phyloP scores from a whole-genome alignment of 2,329 filamentous ascomycete genomes.

The Fragosphaeria purpurea region DNA sequence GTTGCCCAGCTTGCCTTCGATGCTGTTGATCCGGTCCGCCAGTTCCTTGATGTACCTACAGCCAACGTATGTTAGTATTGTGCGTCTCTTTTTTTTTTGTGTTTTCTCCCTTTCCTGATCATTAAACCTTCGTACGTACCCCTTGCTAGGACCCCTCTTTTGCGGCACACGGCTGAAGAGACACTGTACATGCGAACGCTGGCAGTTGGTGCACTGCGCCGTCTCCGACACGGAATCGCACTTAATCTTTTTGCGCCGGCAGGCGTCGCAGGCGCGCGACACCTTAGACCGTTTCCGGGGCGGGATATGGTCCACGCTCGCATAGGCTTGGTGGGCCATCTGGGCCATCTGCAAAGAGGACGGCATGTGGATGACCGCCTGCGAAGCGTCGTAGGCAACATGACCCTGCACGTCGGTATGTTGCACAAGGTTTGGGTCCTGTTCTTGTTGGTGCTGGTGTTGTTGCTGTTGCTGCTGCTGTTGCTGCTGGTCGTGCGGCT shows the following conservation, averaged over 20 bases:
- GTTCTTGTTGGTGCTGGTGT: background rate
- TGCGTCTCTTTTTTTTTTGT: too few species aligned
- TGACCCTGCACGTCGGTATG: constrained; percentile 14
- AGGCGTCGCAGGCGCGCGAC: constrained; percentile 81
- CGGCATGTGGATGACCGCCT: constrained; percentile 20
- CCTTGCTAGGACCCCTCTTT: constrained; percentile 83
- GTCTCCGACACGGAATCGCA: constrained; percentile 73
- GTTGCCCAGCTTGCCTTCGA: constrained; percentile 65
- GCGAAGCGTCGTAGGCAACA: constrained; percentile 13
- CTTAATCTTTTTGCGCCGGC: constrained; percentile 79
- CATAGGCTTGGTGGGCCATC: constrained; percentile 35
- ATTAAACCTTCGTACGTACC: constrained; percentile 36
- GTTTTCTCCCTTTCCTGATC: too few species aligned
- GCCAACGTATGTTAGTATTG: too few species aligned
- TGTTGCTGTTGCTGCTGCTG: background rate
- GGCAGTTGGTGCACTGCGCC: constrained; percentile 71
- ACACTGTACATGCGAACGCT: constrained; percentile 64
- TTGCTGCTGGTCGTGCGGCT: constrained; percentile 8
- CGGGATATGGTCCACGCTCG: constrained; percentile 46
- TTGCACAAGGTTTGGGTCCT: background rate
- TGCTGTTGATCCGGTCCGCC: constrained; percentile 70
- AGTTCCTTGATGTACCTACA: constrained; percentile 73
- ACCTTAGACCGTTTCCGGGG: constrained; percentile 76
- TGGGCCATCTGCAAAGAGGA: constrained; percentile 24
- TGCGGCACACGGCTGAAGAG: constrained; percentile 80